Evolutionary conservation across 176 grass and related monocot species (phyloP).

Genomic region (Luzula sylvatica): DNA sequence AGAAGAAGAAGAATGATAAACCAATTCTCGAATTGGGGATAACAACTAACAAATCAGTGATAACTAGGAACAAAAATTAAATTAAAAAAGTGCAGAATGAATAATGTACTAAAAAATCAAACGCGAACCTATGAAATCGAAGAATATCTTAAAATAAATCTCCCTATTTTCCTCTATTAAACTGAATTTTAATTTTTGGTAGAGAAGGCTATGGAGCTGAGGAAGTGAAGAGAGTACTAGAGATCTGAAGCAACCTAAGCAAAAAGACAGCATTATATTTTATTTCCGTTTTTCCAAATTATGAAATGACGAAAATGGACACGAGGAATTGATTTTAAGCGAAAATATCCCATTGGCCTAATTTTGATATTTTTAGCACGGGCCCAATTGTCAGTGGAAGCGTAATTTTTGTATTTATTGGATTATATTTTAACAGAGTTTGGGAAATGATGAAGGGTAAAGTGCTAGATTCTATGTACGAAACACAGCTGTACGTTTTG

Average conservation of each 20-base stretch:
- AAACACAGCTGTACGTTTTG: constrained; percentile 14
- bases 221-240: not conserved
- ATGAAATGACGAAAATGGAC: not conserved
- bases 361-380: not conserved
- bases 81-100: not conserved
- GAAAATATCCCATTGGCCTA: not conserved
- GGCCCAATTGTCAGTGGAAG: not conserved
- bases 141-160: constrained; percentile 4
- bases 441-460: not conserved
- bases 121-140: not conserved
- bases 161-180: not conserved
- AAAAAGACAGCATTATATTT: not conserved
- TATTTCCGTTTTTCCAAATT: constrained; percentile 7
- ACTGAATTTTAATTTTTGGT: too few species aligned
- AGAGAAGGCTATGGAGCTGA: not conserved
- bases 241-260: constrained; percentile 11
- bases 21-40: not conserved
- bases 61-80: not conserved
- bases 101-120: constrained; percentile 1
- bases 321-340: not conserved
- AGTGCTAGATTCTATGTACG: constrained; percentile 1
- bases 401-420: not conserved
- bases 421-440: not conserved
- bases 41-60: not conserved
- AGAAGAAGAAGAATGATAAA: not conserved